Conservation (phyloP, 2,329 filamentous ascomycete species). For the Talaromyces pinophilus region DNA sequence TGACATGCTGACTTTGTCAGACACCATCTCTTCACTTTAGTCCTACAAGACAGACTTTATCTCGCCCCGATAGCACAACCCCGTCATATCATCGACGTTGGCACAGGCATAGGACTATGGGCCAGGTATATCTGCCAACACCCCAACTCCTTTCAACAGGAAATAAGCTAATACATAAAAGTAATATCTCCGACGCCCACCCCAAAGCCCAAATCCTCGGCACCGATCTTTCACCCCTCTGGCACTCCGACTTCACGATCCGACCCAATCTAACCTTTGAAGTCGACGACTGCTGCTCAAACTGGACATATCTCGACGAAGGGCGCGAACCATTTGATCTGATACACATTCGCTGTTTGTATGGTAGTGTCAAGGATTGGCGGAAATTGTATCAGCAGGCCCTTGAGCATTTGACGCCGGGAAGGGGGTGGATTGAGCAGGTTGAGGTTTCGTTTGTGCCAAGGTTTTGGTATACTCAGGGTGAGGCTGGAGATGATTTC, state of each 20-base stretch:
- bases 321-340: constrained; percentile 42
- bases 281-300: constrained; percentile 38
- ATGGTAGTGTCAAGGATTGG: constrained; percentile 41
- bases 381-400: constrained; percentile 37
- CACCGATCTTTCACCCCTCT: constrained; percentile 41
- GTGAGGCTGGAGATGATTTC: constrained; percentile 28
- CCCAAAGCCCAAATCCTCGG: constrained; percentile 38
- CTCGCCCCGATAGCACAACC: constrained; percentile 34
- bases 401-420: constrained; percentile 39
- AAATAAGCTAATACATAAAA: background rate
- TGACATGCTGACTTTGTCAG: constrained; percentile 16
- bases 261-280: constrained; percentile 37
- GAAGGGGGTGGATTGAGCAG: constrained; percentile 38
- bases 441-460: constrained; percentile 46
- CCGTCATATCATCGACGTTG: constrained; percentile 34
- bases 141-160: background rate
- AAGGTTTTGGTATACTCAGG: constrained; percentile 22
- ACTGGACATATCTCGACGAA: constrained; percentile 38
- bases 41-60: constrained; percentile 31
- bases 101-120: constrained; percentile 38
- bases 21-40: constrained; percentile 32
- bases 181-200: constrained; percentile 33
- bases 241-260: constrained; percentile 22
- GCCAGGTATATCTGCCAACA: constrained; percentile 27
- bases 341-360: constrained; percentile 44